A percentile compares a stretch with the other conserved stretches of the same genome.
Evolutionary conservation across 148 eudicot genomes (phyloP).

Genomic region (Spergularia marina): DNA sequence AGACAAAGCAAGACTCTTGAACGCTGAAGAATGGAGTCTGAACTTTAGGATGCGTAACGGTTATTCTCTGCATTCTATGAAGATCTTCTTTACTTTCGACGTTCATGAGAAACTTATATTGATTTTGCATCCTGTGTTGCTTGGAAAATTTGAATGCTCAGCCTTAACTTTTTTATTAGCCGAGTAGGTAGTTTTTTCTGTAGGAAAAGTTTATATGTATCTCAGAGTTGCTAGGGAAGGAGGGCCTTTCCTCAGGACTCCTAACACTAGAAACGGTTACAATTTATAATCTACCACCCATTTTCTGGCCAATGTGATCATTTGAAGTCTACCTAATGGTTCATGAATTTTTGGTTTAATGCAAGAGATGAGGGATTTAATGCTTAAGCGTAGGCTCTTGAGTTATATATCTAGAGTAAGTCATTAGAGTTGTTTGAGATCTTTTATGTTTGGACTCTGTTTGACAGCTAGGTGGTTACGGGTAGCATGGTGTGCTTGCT

Average conservation of each 20-base stretch:
- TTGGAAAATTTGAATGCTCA: conserved; percentile 8
- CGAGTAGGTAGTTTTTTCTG: conserved; percentile 11
- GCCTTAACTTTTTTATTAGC: neutral
- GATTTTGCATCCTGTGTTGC: conserved; percentile 1
- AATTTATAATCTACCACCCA: neutral
- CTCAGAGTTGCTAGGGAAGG: conserved; percentile 13
- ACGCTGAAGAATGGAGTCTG: conserved; percentile 9
- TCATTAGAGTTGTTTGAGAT: neutral
- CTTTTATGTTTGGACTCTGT: neutral
- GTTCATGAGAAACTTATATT: neutral
- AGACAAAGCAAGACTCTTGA: conserved; percentile 30
- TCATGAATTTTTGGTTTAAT: neutral
- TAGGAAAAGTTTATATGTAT: neutral
- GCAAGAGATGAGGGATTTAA: neutral
- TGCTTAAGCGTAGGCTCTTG: neutral
- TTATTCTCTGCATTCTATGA: conserved; percentile 14
- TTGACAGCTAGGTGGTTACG: neutral
- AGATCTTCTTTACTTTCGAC: conserved; percentile 20
- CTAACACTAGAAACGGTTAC: neutral
- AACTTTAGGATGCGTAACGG: conserved; percentile 14
- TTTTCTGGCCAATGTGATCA: neutral
- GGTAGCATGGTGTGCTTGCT: neutral
- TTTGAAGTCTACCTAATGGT: neutral
- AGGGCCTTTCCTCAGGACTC: neutral
- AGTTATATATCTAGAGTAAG: neutral